Evolutionary conservation across 306 rosid genomes (phyloP), one percentile per base, ranked within the genome.

Genomic region (Parietaria judaica): DNA sequence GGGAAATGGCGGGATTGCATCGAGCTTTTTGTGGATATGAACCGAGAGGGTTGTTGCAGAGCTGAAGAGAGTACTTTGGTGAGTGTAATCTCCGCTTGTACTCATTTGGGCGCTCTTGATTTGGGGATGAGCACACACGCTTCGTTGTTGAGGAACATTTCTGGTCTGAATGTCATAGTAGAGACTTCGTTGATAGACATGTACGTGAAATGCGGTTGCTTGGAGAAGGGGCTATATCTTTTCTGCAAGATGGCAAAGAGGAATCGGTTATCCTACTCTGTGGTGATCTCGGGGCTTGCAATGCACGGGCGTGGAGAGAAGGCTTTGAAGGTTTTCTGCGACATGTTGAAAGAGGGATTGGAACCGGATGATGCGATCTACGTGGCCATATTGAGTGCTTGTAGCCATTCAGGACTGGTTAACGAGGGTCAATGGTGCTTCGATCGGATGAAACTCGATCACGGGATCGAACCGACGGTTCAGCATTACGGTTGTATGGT

Each of bases 401-500:
- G 97, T 48, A 85, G 82, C 51, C 80, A 81, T 64, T 80, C 94
- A 14, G 90, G 94, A 68, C 82, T 90, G 52, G 90, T 84, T 15
- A 44, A 81, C 2, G 89, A 90, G 72, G 97, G 94, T 51, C 73
- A 77, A 5, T 56, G 54, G 45, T 70, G 58, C 71, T 84, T 90
- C 66, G 49, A 79, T 8, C 58, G 65, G 71, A 87, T 87, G 97
- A 78, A 66, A 74, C 37, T 55, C 23, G 82, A 82, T 74, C 86
- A 82, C 56, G 72, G 70, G 59, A 87, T 85, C 36, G 68, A 79
- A 55, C 94, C 96, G 14, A 83, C 84, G 49, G 51, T 87, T 66
- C 76, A 83, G 54, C 95, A 83, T 65, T 90, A 83, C 43, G 87
- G 94, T 67, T 87, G 97, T 78, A 46, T 90, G 77, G 97, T 90